Percentiles rank a stretch among this genome's conserved stretches.
These are phyloP conservation scores for Penicillium sp. DNA, from an alignment of 2,329 filamentous ascomycete species.

Conservation along the genomic window DNA sequence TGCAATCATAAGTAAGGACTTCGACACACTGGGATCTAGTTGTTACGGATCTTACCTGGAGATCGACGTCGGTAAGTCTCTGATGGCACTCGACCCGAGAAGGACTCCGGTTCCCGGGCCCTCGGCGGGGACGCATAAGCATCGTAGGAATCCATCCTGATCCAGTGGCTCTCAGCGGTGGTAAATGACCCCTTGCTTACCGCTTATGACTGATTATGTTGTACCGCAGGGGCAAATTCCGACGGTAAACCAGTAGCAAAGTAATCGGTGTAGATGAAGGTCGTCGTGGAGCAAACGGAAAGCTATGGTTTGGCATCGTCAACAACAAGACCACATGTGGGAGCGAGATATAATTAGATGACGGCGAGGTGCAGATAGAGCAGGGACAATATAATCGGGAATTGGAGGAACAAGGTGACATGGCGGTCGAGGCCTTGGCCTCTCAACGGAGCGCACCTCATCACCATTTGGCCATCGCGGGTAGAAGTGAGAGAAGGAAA, in stretches of 20 bases:
- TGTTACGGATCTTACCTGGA: slow-evolving; percentile 36
- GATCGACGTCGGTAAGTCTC: slow-evolving; percentile 45
- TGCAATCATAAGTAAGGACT: slow-evolving; percentile 11
- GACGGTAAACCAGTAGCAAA: too few relatives aligned
- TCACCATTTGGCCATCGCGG: slow-evolving; percentile 13
- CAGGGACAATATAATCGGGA: slow-evolving; percentile 17
- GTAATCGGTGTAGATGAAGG: too few relatives aligned
- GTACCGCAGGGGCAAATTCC: neutral
- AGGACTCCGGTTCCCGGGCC: slow-evolving; percentile 38
- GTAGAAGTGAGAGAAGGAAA: slow-evolving; percentile 17
- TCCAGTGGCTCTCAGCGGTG: neutral
- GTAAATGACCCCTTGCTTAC: slow-evolving; percentile 4
- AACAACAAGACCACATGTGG: slow-evolving; percentile 33
- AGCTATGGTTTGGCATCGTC: slow-evolving; percentile 37
- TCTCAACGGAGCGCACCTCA: slow-evolving; percentile 10
- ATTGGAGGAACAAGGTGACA: slow-evolving; percentile 21
- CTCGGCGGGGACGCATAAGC: slow-evolving; percentile 43
- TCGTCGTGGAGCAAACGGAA: slow-evolving; percentile 10
- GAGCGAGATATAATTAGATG: slow-evolving; percentile 4
- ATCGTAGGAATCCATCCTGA: slow-evolving; percentile 45
- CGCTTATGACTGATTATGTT: slow-evolving; percentile 1
- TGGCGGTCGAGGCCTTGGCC: slow-evolving; percentile 15
- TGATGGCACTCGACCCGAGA: slow-evolving; percentile 28
- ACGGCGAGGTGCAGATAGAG: slow-evolving; percentile 19
- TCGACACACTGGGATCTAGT: neutral